phyloP scores from a whole-genome alignment of 495 filamentous ascomycete species.

The Penicillium simplicissimum region DNA sequence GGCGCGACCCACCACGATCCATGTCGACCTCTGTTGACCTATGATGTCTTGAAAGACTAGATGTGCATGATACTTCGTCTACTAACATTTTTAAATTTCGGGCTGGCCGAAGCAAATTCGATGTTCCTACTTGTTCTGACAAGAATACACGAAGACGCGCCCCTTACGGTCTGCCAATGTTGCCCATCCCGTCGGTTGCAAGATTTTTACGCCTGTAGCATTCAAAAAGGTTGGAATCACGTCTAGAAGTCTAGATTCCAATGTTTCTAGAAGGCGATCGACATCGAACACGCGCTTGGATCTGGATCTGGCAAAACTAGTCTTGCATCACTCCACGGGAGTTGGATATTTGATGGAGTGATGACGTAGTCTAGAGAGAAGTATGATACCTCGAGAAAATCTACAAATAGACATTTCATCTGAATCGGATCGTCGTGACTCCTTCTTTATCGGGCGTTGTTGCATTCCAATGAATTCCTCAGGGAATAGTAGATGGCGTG shows the following conservation, averaged over 20 bases:
- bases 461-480: slow-evolving; percentile 8
- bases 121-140: background rate
- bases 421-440: background rate
- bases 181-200: background rate
- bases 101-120: background rate
- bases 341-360: slow-evolving; percentile 4
- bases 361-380: slow-evolving; percentile 22
- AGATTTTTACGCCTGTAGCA: background rate
- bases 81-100: background rate
- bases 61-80: background rate
- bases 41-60: background rate
- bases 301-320: background rate
- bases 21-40: slow-evolving; percentile 8
- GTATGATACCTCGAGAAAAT: slow-evolving; percentile 14
- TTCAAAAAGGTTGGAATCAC: background rate
- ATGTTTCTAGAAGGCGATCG: slow-evolving; percentile 10
- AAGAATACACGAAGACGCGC: background rate
- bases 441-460: slow-evolving; percentile 1
- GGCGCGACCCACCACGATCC: slow-evolving; percentile 16
- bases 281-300: slow-evolving; percentile 5
- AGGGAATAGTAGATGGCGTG: background rate
- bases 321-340: background rate
- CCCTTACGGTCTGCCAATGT: background rate
- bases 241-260: background rate
- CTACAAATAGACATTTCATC: slow-evolving; percentile 4